Evolutionary conservation across 2,329 filamentous ascomycete genomes (phyloP), one percentile per base, ranked within the genome.

Genomic region (Knufia fluminis): DNA sequence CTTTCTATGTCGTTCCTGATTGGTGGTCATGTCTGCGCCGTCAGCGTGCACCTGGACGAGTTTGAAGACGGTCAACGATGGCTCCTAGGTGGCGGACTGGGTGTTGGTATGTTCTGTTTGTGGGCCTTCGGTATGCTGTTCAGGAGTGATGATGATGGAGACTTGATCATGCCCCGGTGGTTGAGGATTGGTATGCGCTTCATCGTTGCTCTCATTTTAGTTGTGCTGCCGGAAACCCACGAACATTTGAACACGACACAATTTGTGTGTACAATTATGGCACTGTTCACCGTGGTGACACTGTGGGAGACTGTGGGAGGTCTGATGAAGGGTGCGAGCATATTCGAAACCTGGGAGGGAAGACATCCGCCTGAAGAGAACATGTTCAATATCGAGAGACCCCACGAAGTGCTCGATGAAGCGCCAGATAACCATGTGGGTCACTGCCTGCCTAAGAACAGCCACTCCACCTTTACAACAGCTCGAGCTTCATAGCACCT

Each of bases 41-140:
- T 65, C 1, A 71, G 68, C 33, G 66, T 68, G 0, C 59, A 59
- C 1, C 53, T 67, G 28, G 59, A 70, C 1, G 60, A 68, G 16
- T 66, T 73, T 45, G 68, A 69, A 28, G 60, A 66, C 2, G 65
- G 68, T 0, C 67, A 74, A 54, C 64, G 68, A n/a, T 74, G 72
- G 72, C 61, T 74, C 3, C 64, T 74, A 1, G 71, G 72, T 16
- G 71, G 68, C 24, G 71, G 71, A 1, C 63, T 74, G 0, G 71
- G 69, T 1, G 61, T 70, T 1, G 71, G 71, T 14, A 61, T 73
- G 61, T 61, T 72, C 40, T 73, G 70, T 49, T 60, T 74, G 12
- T 54, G 40, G 32, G 23, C 52, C 12, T 50, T 49, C 20, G 50
- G 46, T 14, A 42, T 46, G 43, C 41, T 53, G 28, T 55, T 51